Evolutionary conservation across 1,139 yeast genomes (phyloP).

Genomic region (Blastobotrys serpentis): DNA sequence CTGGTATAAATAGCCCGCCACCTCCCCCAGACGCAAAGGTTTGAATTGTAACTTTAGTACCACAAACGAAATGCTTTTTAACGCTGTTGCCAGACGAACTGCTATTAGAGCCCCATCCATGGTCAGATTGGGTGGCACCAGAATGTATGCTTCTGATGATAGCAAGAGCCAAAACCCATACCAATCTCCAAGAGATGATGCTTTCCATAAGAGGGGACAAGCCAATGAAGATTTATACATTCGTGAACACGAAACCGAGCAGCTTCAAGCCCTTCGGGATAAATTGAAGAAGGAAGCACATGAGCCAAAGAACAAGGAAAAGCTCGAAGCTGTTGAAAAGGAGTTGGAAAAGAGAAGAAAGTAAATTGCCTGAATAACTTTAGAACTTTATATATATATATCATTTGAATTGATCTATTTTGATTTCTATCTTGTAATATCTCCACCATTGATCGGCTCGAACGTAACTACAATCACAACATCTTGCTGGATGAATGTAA

Average conservation of each 20-base stretch:
- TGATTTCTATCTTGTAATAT: too few species aligned
- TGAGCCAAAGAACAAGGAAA: background rate
- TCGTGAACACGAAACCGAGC: slow-evolving; percentile 2
- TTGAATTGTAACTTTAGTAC: too few species aligned
- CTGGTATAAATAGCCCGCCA: slow-evolving; percentile 1
- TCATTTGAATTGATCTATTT: too few species aligned
- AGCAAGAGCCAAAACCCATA: background rate
- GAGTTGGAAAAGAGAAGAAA: slow-evolving; percentile 2
- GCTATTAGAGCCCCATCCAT: background rate
- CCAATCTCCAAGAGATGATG: background rate
- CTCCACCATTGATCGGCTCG: too few species aligned
- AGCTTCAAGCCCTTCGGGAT: background rate
- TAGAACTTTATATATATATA: background rate
- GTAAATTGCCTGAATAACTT: too few species aligned
- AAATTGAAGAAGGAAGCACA: background rate
- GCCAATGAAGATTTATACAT: background rate
- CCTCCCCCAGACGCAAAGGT: too few species aligned
- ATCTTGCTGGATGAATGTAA: too few species aligned
- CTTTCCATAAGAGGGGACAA: background rate
- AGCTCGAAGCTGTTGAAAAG: background rate
- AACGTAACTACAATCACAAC: too few species aligned
- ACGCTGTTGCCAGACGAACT: background rate
- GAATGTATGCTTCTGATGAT: background rate
- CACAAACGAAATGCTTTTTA: background rate
- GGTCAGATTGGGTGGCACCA: background rate